Evolutionary conservation across 1,284 basidiomycete genomes (phyloP).

Genomic region (Abortiporus biennis): DNA sequence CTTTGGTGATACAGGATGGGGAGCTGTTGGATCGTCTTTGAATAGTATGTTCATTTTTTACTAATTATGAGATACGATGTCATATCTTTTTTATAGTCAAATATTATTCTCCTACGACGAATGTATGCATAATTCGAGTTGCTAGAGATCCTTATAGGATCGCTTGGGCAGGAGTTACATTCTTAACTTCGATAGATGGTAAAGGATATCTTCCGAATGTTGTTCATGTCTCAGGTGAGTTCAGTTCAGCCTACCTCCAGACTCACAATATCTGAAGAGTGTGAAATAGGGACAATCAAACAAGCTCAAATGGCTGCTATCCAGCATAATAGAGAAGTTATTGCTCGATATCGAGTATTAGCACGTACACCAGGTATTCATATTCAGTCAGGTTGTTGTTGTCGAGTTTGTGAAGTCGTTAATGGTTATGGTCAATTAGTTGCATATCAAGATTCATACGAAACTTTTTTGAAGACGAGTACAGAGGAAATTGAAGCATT

Average conservation of each 20-base stretch:
- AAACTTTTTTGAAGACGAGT: constrained; percentile 49
- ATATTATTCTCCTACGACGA: constrained; percentile 75
- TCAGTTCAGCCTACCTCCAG: not conserved
- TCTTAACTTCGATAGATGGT: constrained; percentile 56
- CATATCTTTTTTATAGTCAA: constrained; percentile 48
- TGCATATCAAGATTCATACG: constrained; percentile 53
- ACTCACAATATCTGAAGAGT: not conserved
- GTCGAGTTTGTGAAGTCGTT: not conserved
- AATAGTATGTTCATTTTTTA: constrained; percentile 38
- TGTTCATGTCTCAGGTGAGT: constrained; percentile 67
- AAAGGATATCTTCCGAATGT: constrained; percentile 58
- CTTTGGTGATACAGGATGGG: constrained; percentile 80
- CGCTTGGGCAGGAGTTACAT: constrained; percentile 68
- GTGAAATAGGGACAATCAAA: constrained; percentile 63
- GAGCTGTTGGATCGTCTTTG: constrained; percentile 61
- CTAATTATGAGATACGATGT: constrained; percentile 1
- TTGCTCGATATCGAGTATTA: constrained; percentile 54
- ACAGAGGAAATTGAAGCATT: constrained; percentile 54
- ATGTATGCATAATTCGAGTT: constrained; percentile 73
- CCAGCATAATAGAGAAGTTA: constrained; percentile 58
- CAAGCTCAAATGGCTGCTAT: constrained; percentile 73
- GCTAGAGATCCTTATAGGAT: constrained; percentile 68
- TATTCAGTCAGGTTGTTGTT: constrained; percentile 6
- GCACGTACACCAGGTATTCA: constrained; percentile 43
- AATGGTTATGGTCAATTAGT: constrained; percentile 23